A percentile compares a stretch with the other conserved stretches of the same genome.
Evolutionary conservation across 345 rosid species (phyloP).

Genomic region (Aquilaria yunnanensis): DNA sequence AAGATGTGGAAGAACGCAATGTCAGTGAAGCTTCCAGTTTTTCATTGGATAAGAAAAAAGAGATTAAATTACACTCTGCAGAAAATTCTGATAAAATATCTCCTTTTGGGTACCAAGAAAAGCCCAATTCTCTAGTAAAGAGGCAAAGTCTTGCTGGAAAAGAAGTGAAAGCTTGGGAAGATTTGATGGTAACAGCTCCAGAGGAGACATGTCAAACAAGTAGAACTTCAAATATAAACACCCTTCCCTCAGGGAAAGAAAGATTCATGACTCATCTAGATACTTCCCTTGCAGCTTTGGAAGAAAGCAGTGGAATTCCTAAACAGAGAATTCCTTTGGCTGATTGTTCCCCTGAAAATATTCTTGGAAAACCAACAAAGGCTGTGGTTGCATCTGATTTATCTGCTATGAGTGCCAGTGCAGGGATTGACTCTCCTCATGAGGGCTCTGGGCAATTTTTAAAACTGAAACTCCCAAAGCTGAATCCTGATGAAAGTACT

Average conservation of each 20-base stretch:
- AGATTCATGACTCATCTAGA: slow-evolving; percentile 10
- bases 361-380: neutral
- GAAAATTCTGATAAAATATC: slow-evolving; percentile 18
- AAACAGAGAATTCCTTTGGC: slow-evolving; percentile 2
- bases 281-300: neutral
- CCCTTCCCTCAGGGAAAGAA: slow-evolving; percentile 8
- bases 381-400: slow-evolving; percentile 7
- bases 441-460: slow-evolving; percentile 8
- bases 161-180: slow-evolving; percentile 15
- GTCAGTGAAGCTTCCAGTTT: slow-evolving; percentile 17
- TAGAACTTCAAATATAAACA: slow-evolving; percentile 18
- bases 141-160: slow-evolving; percentile 16
- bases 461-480: slow-evolving; percentile 9
- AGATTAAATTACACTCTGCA: slow-evolving; percentile 15
- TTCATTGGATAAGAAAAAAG: slow-evolving; percentile 18
- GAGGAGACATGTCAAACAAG: slow-evolving; percentile 21
- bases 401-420: slow-evolving; percentile 2
- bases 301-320: slow-evolving; percentile 13
- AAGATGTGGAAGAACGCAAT: slow-evolving; percentile 24
- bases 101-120: slow-evolving; percentile 19
- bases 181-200: slow-evolving; percentile 19
- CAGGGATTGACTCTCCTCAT: slow-evolving; percentile 7
- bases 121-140: slow-evolving; percentile 13
- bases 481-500: slow-evolving; percentile 9
- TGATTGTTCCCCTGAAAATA: slow-evolving; percentile 12